Evolutionary conservation across 1,284 basidiomycete genomes (phyloP).

Genomic region (Puccinia coronata): DNA sequence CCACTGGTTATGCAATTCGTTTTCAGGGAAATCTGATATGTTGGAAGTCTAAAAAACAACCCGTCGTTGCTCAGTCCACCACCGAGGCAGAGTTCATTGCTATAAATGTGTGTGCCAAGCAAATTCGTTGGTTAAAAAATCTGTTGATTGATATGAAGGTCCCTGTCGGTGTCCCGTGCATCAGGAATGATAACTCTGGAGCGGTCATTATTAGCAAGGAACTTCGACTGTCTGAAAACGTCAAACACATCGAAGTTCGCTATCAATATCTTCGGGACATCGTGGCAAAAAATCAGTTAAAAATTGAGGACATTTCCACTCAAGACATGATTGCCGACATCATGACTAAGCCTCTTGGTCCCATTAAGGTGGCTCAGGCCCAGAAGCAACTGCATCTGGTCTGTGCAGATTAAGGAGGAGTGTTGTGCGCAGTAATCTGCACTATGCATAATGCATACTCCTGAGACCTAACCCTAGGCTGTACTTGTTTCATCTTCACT

Average conservation of each 20-base stretch:
- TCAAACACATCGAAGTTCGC: background rate
- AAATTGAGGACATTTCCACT: background rate
- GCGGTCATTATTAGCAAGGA: background rate
- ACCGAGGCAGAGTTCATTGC: background rate
- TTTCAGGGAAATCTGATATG: conserved; percentile 3
- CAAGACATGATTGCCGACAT: conserved; percentile 6
- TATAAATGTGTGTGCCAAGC: conserved; percentile 2
- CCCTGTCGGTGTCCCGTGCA: background rate
- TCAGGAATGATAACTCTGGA: background rate
- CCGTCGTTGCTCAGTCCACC: background rate
- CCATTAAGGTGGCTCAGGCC: background rate
- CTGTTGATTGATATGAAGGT: background rate
- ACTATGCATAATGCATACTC: too few relatives aligned
- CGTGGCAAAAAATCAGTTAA: background rate
- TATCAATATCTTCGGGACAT: conserved; percentile 12
- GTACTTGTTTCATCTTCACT: too few relatives aligned
- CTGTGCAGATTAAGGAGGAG: background rate
- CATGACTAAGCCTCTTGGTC: background rate
- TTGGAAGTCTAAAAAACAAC: conserved; percentile 7
- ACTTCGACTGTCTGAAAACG: background rate
- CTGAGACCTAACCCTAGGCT: too few relatives aligned
- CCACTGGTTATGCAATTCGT: background rate
- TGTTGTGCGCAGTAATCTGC: background rate
- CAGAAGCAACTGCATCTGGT: background rate
- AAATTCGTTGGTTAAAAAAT: background rate